Percentiles rank a stretch among this genome's conserved stretches.
These are phyloP conservation scores for Fusarium sp. DNA, from an alignment of 2,329 filamentous ascomycete species.

Conservation along the genomic window DNA sequence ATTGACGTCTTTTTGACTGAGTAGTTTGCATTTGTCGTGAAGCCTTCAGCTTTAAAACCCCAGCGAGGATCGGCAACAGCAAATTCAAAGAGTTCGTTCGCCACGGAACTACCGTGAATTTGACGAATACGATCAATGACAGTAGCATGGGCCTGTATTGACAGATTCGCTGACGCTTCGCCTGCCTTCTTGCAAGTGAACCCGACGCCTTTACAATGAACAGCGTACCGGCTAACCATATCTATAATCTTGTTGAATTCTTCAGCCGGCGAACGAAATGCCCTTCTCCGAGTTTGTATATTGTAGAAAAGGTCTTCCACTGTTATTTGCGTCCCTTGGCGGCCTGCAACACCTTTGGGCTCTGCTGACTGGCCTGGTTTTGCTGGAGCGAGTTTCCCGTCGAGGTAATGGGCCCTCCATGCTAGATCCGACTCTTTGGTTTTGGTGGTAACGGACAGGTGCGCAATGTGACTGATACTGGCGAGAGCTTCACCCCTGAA, in stretches of 20 bases:
- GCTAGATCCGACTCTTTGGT: slow-evolving; percentile 89
- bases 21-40: slow-evolving; percentile 94
- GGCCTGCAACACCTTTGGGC: slow-evolving; percentile 88
- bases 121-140: slow-evolving; percentile 88
- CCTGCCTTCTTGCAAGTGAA: slow-evolving; percentile 98
- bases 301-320: slow-evolving; percentile 99
- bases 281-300: slow-evolving; percentile 85
- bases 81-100: slow-evolving; percentile 88
- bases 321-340: slow-evolving; percentile 92
- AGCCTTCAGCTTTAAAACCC: slow-evolving; percentile 85
- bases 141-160: slow-evolving; percentile 79
- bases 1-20: slow-evolving; percentile 89
- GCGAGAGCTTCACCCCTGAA: slow-evolving; percentile 96
- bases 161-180: slow-evolving; percentile 84
- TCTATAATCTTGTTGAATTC: slow-evolving; percentile 99
- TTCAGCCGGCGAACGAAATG: slow-evolving; percentile 91
- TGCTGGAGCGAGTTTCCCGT: slow-evolving; percentile 82
- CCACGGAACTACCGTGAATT: slow-evolving; percentile 85
- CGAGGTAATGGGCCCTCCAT: slow-evolving; percentile 89
- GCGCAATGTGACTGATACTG: slow-evolving; percentile 98
- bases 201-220: slow-evolving; percentile 90
- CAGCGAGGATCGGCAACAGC: slow-evolving; percentile 78
- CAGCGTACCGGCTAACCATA: slow-evolving; percentile 90
- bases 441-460: slow-evolving; percentile 94
- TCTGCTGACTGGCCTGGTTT: slow-evolving; percentile 91